Percentiles rank a stretch among this genome's conserved stretches.
phyloP scores from a whole-genome alignment of 2,329 filamentous ascomycete species.

The Beauveria scarabaeidicola region DNA sequence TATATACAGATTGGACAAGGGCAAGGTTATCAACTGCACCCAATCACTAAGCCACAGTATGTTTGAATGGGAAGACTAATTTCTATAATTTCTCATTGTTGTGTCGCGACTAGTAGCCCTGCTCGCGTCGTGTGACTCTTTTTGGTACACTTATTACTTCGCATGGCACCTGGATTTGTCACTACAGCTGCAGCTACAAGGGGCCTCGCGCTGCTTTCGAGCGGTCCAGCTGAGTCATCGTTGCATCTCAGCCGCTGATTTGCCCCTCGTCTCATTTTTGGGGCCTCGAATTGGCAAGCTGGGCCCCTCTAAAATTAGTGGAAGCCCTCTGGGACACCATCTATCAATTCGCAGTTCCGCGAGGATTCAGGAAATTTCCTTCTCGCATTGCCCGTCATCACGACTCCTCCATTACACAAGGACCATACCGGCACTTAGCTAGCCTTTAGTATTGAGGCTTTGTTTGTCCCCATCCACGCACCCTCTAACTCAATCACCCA shows the following conservation, averaged over 20 bases:
- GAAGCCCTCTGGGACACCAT: constrained; percentile 4
- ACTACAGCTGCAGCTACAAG: not conserved
- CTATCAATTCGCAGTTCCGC: not conserved
- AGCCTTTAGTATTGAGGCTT: not conserved
- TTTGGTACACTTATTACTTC: too few species aligned
- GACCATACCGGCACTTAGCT: not conserved
- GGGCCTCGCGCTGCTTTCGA: not conserved
- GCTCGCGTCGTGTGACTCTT: constrained; percentile 9
- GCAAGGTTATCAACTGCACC: not conserved
- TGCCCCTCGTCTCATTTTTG: constrained; percentile 6
- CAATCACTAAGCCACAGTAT: not conserved
- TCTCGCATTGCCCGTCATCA: not conserved
- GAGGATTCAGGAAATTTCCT: not conserved
- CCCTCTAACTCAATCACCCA: not conserved
- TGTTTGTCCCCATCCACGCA: not conserved
- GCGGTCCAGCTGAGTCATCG: constrained; percentile 5
- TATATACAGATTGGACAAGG: not conserved
- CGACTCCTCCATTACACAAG: not conserved
- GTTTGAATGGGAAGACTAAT: not conserved
- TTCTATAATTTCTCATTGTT: not conserved
- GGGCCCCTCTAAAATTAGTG: constrained; percentile 10
- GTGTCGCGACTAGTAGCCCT: not conserved
- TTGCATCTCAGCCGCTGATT: not conserved
- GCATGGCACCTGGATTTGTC: not conserved
- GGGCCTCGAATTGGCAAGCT: constrained; percentile 1